A percentile compares a stretch with the other conserved stretches of the same genome.
These are phyloP conservation scores for Phaeolepiota aurea DNA, from an alignment of 768 basidiomycete genomes.

Conservation along the genomic window DNA sequence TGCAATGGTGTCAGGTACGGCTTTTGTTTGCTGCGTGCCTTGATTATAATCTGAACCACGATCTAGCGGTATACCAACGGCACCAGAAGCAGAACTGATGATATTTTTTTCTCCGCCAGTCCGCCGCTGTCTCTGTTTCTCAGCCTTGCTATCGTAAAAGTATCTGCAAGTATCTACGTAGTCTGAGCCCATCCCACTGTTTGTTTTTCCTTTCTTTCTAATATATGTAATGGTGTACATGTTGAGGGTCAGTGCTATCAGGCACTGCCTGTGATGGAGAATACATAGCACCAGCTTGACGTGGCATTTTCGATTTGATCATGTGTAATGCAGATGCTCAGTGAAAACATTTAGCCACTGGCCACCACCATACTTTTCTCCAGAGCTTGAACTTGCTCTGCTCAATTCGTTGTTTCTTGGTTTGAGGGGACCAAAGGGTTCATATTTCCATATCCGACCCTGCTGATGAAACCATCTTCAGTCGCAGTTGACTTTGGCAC, in stretches of 20 bases:
- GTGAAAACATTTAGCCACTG: background rate
- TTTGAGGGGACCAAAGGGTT: background rate
- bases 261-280: background rate
- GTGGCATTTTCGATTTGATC: background rate
- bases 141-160: slow-evolving; percentile 2
- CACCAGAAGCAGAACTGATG: slow-evolving; percentile 12
- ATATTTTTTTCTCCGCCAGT: too few relatives aligned
- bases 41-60: slow-evolving; percentile 2
- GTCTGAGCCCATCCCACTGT: too few relatives aligned
- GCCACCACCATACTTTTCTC: background rate
- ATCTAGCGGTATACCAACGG: slow-evolving; percentile 15
- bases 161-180: slow-evolving; percentile 1
- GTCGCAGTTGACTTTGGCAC: slow-evolving; percentile 66
- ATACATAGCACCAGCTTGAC: background rate
- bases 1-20: slow-evolving; percentile 82
- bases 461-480: slow-evolving; percentile 56
- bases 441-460: slow-evolving; percentile 6
- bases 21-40: slow-evolving; percentile 5
- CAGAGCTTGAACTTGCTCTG: background rate
- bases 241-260: background rate
- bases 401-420: background rate
- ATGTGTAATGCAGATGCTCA: background rate
- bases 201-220: slow-evolving; percentile 1
- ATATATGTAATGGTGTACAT: background rate
- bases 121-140: too few relatives aligned